Percentiles rank a stretch among this genome's conserved stretches.
Conservation (phyloP, 176 grass and related monocot genomes). For the Phoenix roebelenii region DNA sequence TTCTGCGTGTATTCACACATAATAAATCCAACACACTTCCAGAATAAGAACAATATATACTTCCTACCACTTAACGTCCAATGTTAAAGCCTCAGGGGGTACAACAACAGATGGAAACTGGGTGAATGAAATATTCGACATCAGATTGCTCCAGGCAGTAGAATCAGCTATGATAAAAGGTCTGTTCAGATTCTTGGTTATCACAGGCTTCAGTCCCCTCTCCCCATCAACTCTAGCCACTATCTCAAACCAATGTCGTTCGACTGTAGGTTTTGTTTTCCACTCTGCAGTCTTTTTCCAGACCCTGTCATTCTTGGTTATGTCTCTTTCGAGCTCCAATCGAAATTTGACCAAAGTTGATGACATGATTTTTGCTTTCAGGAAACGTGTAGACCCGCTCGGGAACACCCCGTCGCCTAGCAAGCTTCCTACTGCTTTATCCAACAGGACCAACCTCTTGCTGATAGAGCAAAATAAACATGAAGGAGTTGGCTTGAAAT, state of each 20-base stretch:
- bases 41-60: not conserved
- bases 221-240: constrained; percentile 56
- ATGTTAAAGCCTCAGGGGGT: constrained; percentile 59
- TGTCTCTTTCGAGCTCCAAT: constrained; percentile 61
- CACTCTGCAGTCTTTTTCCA: constrained; percentile 50
- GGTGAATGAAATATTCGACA: constrained; percentile 80
- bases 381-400: constrained; percentile 36
- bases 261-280: constrained; percentile 55
- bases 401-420: constrained; percentile 23
- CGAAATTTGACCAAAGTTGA: constrained; percentile 46
- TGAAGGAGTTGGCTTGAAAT: constrained; percentile 37
- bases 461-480: constrained; percentile 65
- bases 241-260: constrained; percentile 40
- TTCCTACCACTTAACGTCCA: constrained; percentile 79
- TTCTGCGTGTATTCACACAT: no score
- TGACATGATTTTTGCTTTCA: constrained; percentile 56
- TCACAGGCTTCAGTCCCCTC: constrained; percentile 40
- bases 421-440: constrained; percentile 43
- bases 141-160: constrained; percentile 61
- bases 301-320: constrained; percentile 38
- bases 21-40: no score
- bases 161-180: constrained; percentile 36
- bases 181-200: constrained; percentile 53
- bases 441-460: constrained; percentile 47
- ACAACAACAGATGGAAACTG: constrained; percentile 53